These are phyloP conservation scores for Leucosporidium yakuticum DNA, from an alignment of 768 basidiomycete genomes.

Conservation along the genomic window DNA sequence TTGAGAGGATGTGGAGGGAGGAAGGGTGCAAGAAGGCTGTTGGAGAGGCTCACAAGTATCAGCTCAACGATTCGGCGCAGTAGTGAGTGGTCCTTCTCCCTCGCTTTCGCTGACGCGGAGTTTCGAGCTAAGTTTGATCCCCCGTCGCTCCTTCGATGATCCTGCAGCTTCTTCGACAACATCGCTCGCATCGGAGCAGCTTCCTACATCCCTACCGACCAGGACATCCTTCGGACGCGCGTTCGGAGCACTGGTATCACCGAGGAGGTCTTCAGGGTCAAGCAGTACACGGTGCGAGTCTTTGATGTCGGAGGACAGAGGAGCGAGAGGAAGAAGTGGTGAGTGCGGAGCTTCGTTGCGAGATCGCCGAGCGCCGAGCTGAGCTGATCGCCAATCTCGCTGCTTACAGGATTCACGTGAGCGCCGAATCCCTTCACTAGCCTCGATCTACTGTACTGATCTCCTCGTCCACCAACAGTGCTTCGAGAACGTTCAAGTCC, in stretches of 20 bases:
- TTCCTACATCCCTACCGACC: slow-evolving; percentile 80
- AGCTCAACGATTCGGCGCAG: slow-evolving; percentile 25
- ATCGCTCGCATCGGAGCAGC: slow-evolving; percentile 73
- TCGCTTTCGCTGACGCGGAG: background rate
- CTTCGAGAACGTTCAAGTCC: slow-evolving; percentile 87
- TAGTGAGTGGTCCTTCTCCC: slow-evolving; percentile 8
- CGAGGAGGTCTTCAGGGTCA: slow-evolving; percentile 90
- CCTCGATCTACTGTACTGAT: background rate
- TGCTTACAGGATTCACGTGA: no score
- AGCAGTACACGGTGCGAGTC: slow-evolving; percentile 49
- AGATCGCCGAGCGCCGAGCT: no score
- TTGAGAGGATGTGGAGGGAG: slow-evolving; percentile 14
- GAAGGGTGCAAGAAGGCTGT: slow-evolving; percentile 10
- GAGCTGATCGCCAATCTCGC: no score
- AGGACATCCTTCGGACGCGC: slow-evolving; percentile 85
- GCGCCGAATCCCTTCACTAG: background rate
- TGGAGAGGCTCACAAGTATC: background rate
- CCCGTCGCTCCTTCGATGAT: no score
- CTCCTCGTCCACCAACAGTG: slow-evolving; percentile 58
- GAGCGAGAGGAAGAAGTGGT: slow-evolving; percentile 81
- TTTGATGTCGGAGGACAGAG: slow-evolving; percentile 85
- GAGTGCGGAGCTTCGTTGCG: background rate
- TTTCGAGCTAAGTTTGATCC: background rate
- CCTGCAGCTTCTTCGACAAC: slow-evolving; percentile 44
- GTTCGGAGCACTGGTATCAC: slow-evolving; percentile 98